phyloP scores from a whole-genome alignment of 306 rosid genomes.

The Carpinus viminea region DNA sequence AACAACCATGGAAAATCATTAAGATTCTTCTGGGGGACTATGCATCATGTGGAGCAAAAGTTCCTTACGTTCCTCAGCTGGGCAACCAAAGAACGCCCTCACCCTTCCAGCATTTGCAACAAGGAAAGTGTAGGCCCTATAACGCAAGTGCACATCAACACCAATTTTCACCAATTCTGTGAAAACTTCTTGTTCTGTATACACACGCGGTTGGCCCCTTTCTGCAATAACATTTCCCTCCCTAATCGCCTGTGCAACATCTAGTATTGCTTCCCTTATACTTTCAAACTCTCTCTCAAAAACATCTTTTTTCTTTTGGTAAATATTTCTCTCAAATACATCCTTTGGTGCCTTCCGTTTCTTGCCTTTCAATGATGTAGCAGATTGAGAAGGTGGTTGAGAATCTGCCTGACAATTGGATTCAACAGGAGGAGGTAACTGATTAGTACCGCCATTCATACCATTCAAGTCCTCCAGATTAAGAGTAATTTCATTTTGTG shows the following conservation, averaged over 20 bases:
- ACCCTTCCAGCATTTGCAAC: conserved; percentile 19
- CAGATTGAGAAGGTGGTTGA: conserved; percentile 21
- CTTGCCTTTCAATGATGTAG: conserved; percentile 18
- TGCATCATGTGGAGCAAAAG: conserved; percentile 10
- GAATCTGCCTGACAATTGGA: conserved; percentile 24
- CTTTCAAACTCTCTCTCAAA: conserved; percentile 24
- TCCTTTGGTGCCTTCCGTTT: conserved; percentile 14
- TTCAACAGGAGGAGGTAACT: conserved; percentile 13
- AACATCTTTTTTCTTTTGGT: neutral
- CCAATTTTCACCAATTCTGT: conserved; percentile 23
- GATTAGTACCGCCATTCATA: conserved; percentile 19
- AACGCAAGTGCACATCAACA: neutral
- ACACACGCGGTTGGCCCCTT: conserved; percentile 17
- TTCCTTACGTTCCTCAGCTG: conserved; percentile 17
- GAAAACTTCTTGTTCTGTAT: conserved; percentile 21
- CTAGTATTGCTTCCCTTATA: conserved; percentile 24
- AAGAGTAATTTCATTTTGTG: conserved; percentile 17
- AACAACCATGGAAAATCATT: neutral
- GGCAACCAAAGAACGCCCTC: conserved; percentile 27
- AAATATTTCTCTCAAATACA: neutral
- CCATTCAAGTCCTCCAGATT: conserved; percentile 27
- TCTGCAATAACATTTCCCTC: conserved; percentile 25
- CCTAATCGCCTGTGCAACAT: conserved; percentile 31
- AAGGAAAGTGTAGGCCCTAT: conserved; percentile 9
- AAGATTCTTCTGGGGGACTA: conserved; percentile 19